Evolutionary conservation across 176 grass and related monocot species (phyloP).

Genomic region (Carex parvula): DNA sequence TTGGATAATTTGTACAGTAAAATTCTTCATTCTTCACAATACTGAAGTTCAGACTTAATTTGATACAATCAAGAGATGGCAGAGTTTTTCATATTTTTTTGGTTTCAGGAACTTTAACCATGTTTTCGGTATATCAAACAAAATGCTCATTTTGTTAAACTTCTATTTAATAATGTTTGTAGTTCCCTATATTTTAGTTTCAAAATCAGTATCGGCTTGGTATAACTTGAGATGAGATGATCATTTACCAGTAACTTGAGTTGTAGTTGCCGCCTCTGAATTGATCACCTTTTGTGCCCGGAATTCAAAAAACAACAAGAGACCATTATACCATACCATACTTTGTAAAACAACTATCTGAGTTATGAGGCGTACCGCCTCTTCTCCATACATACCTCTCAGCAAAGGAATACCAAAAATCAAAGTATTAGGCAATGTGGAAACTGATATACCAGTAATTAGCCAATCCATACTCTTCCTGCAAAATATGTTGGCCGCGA

Average conservation of each 20-base stretch:
- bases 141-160: neutral
- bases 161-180: neutral
- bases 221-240: conserved; percentile 13
- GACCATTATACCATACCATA: conserved; percentile 76
- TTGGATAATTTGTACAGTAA: neutral
- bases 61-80: neutral
- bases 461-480: conserved; percentile 60
- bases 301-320: conserved; percentile 69
- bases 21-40: neutral
- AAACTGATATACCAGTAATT: conserved; percentile 79
- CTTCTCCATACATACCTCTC: conserved; percentile 86
- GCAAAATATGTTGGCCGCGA: conserved; percentile 42
- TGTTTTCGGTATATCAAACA: neutral
- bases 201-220: neutral
- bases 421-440: conserved; percentile 85
- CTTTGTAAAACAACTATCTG: conserved; percentile 96
- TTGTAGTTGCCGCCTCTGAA: conserved; percentile 33
- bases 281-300: conserved; percentile 37
- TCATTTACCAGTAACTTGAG: conserved; percentile 54
- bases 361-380: conserved; percentile 63
- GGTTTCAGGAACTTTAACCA: neutral
- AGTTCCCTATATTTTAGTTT: neutral
- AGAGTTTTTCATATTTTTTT: no score
- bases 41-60: neutral
- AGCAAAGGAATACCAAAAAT: conserved; percentile 87